Evolutionary conservation across 2,329 filamentous ascomycete genomes (phyloP).

Genomic region (Beauveria brongniartii): DNA sequence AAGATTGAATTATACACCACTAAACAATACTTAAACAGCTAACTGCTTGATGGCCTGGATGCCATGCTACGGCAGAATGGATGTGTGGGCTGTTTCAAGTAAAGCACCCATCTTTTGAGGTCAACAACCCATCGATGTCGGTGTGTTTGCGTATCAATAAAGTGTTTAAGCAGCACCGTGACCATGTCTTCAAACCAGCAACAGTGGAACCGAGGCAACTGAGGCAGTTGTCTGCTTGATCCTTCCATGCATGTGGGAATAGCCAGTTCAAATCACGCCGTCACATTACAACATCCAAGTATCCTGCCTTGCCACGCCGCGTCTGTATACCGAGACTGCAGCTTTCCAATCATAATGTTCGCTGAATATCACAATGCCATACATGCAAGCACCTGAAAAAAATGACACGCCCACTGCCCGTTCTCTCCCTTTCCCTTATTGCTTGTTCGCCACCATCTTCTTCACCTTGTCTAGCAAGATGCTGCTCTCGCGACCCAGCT

Average conservation of each 20-base stretch:
- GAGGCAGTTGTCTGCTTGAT: background rate
- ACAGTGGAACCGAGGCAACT: background rate
- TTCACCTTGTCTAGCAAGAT: constrained; percentile 72
- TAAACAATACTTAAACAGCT: no score
- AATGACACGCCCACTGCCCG: background rate
- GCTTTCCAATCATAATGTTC: background rate
- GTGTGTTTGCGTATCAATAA: no score
- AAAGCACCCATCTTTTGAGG: background rate
- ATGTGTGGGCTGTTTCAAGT: background rate
- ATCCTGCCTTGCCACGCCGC: background rate
- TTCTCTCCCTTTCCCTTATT: constrained; percentile 13
- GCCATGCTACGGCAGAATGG: no score
- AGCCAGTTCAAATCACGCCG: no score
- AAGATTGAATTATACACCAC: no score
- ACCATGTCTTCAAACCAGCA: background rate
- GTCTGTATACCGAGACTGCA: background rate
- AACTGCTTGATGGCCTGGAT: no score
- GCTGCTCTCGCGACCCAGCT: constrained; percentile 72
- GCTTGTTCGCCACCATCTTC: constrained; percentile 50
- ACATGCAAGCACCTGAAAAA: background rate
- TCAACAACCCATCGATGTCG: background rate
- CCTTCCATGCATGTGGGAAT: background rate
- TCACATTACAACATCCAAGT: background rate
- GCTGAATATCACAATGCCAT: background rate
- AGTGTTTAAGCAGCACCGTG: background rate